Base-by-base conservation (phyloP, 805 yeast genomes). In the Teunomyces funiuensis region DNA sequence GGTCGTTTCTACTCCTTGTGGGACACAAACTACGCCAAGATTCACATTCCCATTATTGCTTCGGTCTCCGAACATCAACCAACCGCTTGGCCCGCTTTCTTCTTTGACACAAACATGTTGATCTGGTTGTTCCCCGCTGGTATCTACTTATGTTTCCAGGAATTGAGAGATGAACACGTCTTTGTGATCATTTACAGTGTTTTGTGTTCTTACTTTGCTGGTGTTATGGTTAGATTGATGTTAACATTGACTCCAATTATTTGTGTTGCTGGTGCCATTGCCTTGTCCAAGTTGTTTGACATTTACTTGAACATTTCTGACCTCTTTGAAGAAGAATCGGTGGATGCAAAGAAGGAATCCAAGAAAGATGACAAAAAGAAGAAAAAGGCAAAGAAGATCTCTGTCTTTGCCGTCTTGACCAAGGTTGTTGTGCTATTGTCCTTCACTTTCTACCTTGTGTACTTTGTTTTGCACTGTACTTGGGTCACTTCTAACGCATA, bases 51-150 rank as follows among this genome's bases (percentile, higher is more conserved):
- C 33, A 93, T 93, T 60, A 93, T 93, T 66, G 99, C 99, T 1
- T 90, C 97, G 3, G 99, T 93, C 28, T 88, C 97, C 10, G 99
- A 93, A 71, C 99, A 93, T 73, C 99, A 93, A 74, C 99, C 99
- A 45, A 91, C 98, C n/a, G 96, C 99, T 3, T 93, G 99, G 99
- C 96, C 98, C 8, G 82, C 97, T 9, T 95, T 93, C 65, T 93
- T 88, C 78, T 88, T 91, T 61, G 99, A 93, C 64, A 83, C 93
- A 39, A 87, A 82, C 56, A 79, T 91, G 74, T 74, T 93, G 66
- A 87, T 91, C 56, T 95, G 99, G 99, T 74, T 93, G 53, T 93
- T 93, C 87, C 99, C 99, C 40, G 97, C 90, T 5, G 99, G 99
- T 49, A 85, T 95, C 37, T 93, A 86, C 69, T 66, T 93, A 51